Evolutionary conservation across 2,329 filamentous ascomycete species (phyloP).

Genomic region (Botrytis fragariae): DNA sequence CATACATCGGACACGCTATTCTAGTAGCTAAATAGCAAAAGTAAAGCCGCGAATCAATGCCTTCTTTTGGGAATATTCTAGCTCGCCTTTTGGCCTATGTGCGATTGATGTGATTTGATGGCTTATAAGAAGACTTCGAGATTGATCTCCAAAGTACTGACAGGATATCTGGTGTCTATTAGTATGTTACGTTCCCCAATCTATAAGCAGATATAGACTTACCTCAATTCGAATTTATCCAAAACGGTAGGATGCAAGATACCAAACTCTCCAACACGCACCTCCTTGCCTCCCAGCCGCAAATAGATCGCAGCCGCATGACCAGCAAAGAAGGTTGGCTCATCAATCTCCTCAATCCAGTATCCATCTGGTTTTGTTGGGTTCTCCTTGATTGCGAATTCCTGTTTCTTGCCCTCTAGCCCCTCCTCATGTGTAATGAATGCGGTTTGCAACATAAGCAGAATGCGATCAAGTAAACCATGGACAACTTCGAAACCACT

Average conservation of each 20-base stretch:
- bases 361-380: constrained; percentile 68
- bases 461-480: constrained; percentile 84
- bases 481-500: constrained; percentile 96
- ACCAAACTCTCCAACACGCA: constrained; percentile 83
- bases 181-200: constrained; percentile 16
- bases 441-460: constrained; percentile 83
- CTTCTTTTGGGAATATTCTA: background rate
- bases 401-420: constrained; percentile 49
- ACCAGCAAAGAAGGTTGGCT: constrained; percentile 87
- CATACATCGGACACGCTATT: constrained; percentile 30
- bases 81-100: background rate
- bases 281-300: constrained; percentile 68
- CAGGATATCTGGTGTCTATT: constrained; percentile 64
- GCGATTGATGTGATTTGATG: constrained; percentile 22
- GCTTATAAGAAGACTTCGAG: constrained; percentile 82
- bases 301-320: constrained; percentile 84
- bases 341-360: constrained; percentile 91
- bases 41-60: constrained; percentile 1
- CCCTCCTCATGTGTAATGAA: constrained; percentile 78
- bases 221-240: constrained; percentile 89
- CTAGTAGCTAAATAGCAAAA: constrained; percentile 4
- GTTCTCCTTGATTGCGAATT: constrained; percentile 53
- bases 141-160: constrained; percentile 92
- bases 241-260: constrained; percentile 91
- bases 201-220: constrained; percentile 35